Conservation (phyloP, 2,329 filamentous ascomycete species). For the Claviceps purpurea region DNA sequence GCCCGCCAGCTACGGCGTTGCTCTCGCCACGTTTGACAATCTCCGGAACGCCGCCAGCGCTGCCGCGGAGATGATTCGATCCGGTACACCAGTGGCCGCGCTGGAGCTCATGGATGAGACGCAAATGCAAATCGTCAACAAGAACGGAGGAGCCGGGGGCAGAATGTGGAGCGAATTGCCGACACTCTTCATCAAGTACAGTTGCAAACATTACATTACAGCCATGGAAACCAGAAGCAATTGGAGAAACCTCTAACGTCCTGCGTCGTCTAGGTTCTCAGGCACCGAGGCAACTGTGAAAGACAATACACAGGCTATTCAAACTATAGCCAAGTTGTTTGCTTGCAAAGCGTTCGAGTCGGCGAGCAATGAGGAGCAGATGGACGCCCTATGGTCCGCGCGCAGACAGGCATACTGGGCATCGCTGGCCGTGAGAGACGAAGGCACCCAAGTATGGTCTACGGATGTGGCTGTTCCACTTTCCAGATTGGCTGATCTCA, state of each 20-base stretch:
- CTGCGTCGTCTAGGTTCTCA: constrained; percentile 31
- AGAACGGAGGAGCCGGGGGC: constrained; percentile 42
- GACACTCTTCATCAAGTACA: constrained; percentile 57
- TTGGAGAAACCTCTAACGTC: not conserved
- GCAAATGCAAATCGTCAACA: constrained; percentile 56
- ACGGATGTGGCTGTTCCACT: constrained; percentile 73
- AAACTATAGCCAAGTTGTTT: constrained; percentile 35
- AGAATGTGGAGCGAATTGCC: constrained; percentile 53
- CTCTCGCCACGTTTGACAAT: constrained; percentile 45
- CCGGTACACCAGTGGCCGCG: constrained; percentile 53
- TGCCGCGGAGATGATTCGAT: constrained; percentile 49
- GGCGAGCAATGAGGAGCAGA: constrained; percentile 49
- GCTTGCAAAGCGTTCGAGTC: constrained; percentile 54
- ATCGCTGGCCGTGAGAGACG: constrained; percentile 49
- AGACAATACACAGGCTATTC: constrained; percentile 42
- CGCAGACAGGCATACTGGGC: constrained; percentile 65
- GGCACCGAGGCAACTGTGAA: constrained; percentile 50
- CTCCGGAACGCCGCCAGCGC: constrained; percentile 49
- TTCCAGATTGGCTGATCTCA: constrained; percentile 56
- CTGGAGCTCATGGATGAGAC: constrained; percentile 51
- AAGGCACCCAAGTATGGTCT: constrained; percentile 56
- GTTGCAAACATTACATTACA: not conserved
- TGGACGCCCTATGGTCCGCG: constrained; percentile 60
- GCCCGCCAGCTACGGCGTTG: constrained; percentile 50
- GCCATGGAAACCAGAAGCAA: not conserved